Base-by-base conservation (phyloP, 768 basidiomycete species). In the Mycena vitilis region DNA sequence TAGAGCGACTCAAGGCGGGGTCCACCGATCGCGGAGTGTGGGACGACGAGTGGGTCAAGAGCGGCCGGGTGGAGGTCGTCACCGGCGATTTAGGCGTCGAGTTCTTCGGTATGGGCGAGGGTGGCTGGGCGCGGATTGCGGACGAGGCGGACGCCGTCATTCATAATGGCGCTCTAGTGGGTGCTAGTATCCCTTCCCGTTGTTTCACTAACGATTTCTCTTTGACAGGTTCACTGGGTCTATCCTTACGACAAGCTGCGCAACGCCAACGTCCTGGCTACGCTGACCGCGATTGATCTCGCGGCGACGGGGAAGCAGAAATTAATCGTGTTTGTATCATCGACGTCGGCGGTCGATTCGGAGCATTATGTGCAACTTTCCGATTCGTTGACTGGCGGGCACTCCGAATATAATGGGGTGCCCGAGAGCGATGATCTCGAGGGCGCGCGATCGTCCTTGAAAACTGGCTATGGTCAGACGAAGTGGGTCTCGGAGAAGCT, bases 401-500 rank as follows among this genome's bases (percentile, higher is more conserved):
- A 75, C 5, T 79, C 81, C 5, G 74, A 80, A 16, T 84, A 83
- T 40, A 85, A 84, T 20, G 97, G 96, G 53, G 84, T 99, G 38
- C 90, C 93, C 1, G 98, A 99, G 77, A 83, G 80, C 59, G 97
- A 99, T 74, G 88, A 96, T 72, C 87, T 99, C 22, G 95, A 97
- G 74, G 95, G 92, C 8, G 94, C 95, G 0, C 86, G 88, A 70
- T 78, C 77, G 0, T 83, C 87, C 1, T 84, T 99, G 59, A 92
- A 92, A 78, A 94, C 94, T 0, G 98, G 98, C 0, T 99, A 99
- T 78, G 96, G 97, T 7, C 98, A 99, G 82, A 91, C 89, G 42
- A 99, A 99, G 80, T 99, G 98, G 98, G 98, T 99, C 0, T 93
- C 95, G 1, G 98, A 99, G 80, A 97, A 95, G 78, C 79, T 99